Base-by-base conservation (phyloP, 2,329 filamentous ascomycete species). In the Orbilia quercus region DNA sequence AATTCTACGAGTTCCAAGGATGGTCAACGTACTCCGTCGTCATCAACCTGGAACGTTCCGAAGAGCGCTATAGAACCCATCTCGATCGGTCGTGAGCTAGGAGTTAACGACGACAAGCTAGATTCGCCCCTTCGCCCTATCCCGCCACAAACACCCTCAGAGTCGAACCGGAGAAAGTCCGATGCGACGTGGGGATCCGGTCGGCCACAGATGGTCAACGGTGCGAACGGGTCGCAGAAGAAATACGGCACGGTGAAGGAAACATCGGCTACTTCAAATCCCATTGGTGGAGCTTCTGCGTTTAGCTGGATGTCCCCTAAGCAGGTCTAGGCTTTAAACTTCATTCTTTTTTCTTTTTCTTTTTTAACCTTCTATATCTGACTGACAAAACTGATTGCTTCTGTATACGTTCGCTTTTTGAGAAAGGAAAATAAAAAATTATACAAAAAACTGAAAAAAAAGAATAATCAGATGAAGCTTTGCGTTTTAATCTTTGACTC, bases 221-320 rank as follows among this genome's bases (percentile, higher is more conserved):
- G 59, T 18, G 25, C 48, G 7, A 73, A 73, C 22, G 66, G 66
- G 40, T 22, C 47, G 31, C 64, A 69, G 57, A 73, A 73, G 69
- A 73, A 73, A 40, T 73, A 73, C 48, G 59, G 60, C 18, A 66
- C 69, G 18, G 69, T 73, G 7, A 73, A 73, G 23, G 69, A 73
- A 54, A 73, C 69, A n/a, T n/a, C n/a, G 7, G 69, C 64, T 34
- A 65, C 87, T 25, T 54, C 53, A 23, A 98, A 98, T 79, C 94
- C 94, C 0, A 87, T 96, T 18, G 94, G 93, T 9, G 91, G 91
- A 16, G 94, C 91, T 11, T 95, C 91, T 69, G 93, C 93, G 1
- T 98, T 98, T 82, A 89, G 91, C 11, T 97, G 93, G 92, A 89
- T 97, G 83, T 94, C 90, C 51, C 69, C 69, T 1, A 73, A 73